Evolutionary conservation across 345 rosid genomes (phyloP).

Genomic region (Anacardium occidentale): DNA sequence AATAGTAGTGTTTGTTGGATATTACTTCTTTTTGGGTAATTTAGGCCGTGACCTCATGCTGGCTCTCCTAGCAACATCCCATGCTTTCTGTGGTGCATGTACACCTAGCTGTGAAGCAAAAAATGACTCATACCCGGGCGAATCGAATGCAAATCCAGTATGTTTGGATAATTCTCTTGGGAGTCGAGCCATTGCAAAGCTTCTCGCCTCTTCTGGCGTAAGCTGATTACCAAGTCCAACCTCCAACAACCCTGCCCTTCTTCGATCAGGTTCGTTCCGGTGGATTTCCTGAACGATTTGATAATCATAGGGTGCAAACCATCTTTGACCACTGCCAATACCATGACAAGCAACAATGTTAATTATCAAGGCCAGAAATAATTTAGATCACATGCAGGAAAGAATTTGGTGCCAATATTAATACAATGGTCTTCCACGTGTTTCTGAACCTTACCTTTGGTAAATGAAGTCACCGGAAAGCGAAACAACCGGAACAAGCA

Average conservation of each 20-base stretch:
- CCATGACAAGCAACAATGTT: too few relatives aligned
- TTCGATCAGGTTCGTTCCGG: constrained; percentile 58
- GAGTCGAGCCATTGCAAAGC: constrained; percentile 78
- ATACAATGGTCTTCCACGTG: neutral
- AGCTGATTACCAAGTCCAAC: constrained; percentile 48
- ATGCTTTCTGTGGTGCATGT: constrained; percentile 88
- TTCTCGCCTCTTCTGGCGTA: constrained; percentile 74
- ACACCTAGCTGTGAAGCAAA: constrained; percentile 87
- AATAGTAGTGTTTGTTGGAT: neutral
- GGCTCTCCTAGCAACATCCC: constrained; percentile 98
- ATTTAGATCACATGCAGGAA: neutral
- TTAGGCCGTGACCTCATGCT: constrained; percentile 66
- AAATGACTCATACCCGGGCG: constrained; percentile 97
- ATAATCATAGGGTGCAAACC: constrained; percentile 96
- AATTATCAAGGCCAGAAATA: neutral
- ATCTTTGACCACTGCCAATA: constrained; percentile 68
- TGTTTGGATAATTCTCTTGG: constrained; percentile 87
- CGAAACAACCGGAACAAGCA: constrained; percentile 83
- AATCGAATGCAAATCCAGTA: constrained; percentile 95
- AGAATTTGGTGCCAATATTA: neutral
- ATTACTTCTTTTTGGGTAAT: constrained; percentile 38
- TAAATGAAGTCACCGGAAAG: constrained; percentile 92
- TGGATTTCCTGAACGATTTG: constrained; percentile 93
- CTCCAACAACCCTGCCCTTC: constrained; percentile 46
- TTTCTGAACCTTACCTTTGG: constrained; percentile 60